Evolutionary conservation across 371 early-diverging fungal species (phyloP).

Genomic region (Zancudomyces culisetae): DNA sequence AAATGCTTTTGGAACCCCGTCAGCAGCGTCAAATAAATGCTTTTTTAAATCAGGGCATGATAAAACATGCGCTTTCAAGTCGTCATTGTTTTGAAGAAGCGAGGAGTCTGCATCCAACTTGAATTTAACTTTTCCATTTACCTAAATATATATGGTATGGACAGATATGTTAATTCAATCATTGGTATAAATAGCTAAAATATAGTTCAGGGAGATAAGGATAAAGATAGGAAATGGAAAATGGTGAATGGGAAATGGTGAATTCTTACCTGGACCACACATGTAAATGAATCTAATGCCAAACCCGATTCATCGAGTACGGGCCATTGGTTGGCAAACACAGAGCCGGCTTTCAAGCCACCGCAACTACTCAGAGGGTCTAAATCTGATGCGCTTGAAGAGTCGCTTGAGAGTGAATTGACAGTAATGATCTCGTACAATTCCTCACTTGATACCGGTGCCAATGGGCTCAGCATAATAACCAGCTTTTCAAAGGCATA

Average conservation of each 20-base stretch:
- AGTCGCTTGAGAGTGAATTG: too few relatives aligned
- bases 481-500: conserved; percentile 36
- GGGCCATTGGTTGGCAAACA: conserved; percentile 48
- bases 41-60: conserved; percentile 20
- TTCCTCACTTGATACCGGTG: conserved; percentile 54
- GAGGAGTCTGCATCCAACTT: conserved; percentile 34
- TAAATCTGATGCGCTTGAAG: too few relatives aligned
- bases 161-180: too few relatives aligned
- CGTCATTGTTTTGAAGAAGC: conserved; percentile 11
- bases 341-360: conserved; percentile 7
- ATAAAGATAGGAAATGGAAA: conserved; percentile 1
- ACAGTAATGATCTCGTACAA: conserved; percentile 39
- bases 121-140: conserved; percentile 66
- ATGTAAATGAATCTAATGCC: conserved; percentile 8
- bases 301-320: conserved; percentile 24
- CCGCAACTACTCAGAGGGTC: background rate
- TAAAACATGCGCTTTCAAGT: conserved; percentile 28
- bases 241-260: background rate
- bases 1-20: conserved; percentile 22
- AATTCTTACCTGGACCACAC: conserved; percentile 31
- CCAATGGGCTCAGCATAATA: conserved; percentile 56
- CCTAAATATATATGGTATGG: conserved; percentile 23
- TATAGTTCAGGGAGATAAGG: too few relatives aligned
- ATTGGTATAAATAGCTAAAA: too few relatives aligned
- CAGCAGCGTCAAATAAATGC: conserved; percentile 20